These are phyloP conservation scores for Trichoderma gracile DNA, from an alignment of 2,329 filamentous ascomycete genomes.

Conservation along the genomic window DNA sequence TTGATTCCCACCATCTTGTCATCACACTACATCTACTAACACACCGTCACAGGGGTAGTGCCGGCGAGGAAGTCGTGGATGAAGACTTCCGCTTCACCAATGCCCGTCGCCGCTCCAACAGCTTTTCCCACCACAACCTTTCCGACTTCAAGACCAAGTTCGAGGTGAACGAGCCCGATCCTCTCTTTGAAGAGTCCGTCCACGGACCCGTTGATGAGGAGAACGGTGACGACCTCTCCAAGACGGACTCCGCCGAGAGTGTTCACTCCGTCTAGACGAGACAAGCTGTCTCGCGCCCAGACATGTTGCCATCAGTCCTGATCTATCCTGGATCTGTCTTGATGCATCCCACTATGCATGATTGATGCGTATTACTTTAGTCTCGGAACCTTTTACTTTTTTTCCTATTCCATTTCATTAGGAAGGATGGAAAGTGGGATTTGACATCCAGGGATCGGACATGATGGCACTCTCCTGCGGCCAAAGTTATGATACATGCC, in stretches of 20 bases:
- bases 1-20: background rate
- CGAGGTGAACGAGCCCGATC: conserved; percentile 83
- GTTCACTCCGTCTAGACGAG: conserved; percentile 52
- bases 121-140: conserved; percentile 66
- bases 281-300: conserved; percentile 16
- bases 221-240: conserved; percentile 55
- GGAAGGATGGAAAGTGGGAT: conserved; percentile 12
- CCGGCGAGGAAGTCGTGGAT: conserved; percentile 82
- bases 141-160: conserved; percentile 95
- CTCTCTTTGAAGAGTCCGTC: conserved; percentile 84
- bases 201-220: conserved; percentile 66
- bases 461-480: conserved; percentile 19
- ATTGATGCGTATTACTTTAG: conserved; percentile 27
- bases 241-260: conserved; percentile 61
- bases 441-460: conserved; percentile 12
- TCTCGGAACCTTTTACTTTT: background rate
- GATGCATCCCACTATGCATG: conserved; percentile 17
- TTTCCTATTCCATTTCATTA: background rate
- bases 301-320: conserved; percentile 30
- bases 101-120: conserved; percentile 88
- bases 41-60: conserved; percentile 65
- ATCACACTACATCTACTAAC: background rate
- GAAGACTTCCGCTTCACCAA: conserved; percentile 82
- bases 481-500: conserved; percentile 22
- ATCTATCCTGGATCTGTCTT: conserved; percentile 21